phyloP scores from a whole-genome alignment of 129 eudicot species.

The Lactuca sativa region DNA sequence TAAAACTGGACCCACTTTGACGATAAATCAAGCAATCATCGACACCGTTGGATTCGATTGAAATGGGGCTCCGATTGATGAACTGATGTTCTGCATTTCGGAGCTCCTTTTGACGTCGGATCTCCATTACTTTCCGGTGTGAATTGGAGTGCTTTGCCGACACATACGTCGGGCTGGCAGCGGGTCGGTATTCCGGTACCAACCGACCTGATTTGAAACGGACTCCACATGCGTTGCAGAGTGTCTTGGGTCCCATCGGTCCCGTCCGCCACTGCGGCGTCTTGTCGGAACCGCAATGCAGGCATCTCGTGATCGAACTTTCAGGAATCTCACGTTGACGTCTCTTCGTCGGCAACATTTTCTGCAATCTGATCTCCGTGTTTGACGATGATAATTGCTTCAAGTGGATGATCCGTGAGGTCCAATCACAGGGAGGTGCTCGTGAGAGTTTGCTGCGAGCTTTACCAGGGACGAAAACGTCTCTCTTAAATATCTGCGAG shows the following conservation, averaged over 20 bases:
- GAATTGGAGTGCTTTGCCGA: slow-evolving; percentile 86
- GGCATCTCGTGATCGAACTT: slow-evolving; percentile 8
- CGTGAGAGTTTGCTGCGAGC: slow-evolving; percentile 93
- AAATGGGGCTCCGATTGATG: slow-evolving; percentile 41
- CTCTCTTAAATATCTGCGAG: slow-evolving; percentile 26
- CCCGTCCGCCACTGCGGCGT: slow-evolving; percentile 89
- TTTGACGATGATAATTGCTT: slow-evolving; percentile 1
- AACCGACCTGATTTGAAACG: slow-evolving; percentile 92
- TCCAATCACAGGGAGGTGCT: slow-evolving; percentile 80
- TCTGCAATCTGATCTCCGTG: slow-evolving; percentile 2
- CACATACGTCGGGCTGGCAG: slow-evolving; percentile 87
- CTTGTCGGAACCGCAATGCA: slow-evolving; percentile 38
- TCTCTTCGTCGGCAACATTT: slow-evolving; percentile 12
- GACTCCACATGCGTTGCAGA: slow-evolving; percentile 95
- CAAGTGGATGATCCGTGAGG: slow-evolving; percentile 68
- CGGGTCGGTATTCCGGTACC: slow-evolving; percentile 97
- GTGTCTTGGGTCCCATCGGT: slow-evolving; percentile 88
- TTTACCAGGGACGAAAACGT: slow-evolving; percentile 27
- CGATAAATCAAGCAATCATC: slow-evolving; percentile 63
- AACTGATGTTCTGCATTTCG: slow-evolving; percentile 43
- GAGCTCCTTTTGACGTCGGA: slow-evolving; percentile 78
- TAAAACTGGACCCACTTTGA: slow-evolving; percentile 46
- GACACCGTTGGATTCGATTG: slow-evolving; percentile 38
- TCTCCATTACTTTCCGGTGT: slow-evolving; percentile 91
- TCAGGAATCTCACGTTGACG: slow-evolving; percentile 7